phyloP scores from a whole-genome alignment of 1,139 yeast species.

The Suhomyces atakaporum region DNA sequence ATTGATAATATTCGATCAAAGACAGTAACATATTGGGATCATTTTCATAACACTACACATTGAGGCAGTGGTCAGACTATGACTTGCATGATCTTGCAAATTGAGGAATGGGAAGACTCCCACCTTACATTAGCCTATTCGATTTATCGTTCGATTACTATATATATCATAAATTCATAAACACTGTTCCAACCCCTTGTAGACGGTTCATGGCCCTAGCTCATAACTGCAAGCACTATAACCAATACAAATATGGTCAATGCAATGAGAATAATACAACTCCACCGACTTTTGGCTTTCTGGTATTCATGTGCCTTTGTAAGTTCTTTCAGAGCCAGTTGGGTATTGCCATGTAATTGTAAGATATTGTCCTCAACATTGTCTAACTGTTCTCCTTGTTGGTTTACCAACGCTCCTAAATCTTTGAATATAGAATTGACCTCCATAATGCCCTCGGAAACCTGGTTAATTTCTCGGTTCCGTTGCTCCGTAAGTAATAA shows the following conservation, averaged over 20 bases:
- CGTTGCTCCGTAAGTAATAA: conserved; percentile 68
- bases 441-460: conserved; percentile 77
- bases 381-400: conserved; percentile 84
- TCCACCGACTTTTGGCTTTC: conserved; percentile 68
- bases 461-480: conserved; percentile 68
- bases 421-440: conserved; percentile 85
- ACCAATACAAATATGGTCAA: conserved; percentile 40
- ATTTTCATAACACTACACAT: too few relatives aligned
- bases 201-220: too few relatives aligned
- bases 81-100: too few relatives aligned
- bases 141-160: too few relatives aligned
- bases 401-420: conserved; percentile 70
- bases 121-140: too few relatives aligned
- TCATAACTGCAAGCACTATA: conserved; percentile 40
- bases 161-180: too few relatives aligned
- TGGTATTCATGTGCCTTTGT: conserved; percentile 76
- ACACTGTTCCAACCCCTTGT: too few relatives aligned
- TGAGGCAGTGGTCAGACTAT: too few relatives aligned
- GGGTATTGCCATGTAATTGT: conserved; percentile 65
- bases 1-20: too few relatives aligned
- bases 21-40: too few relatives aligned
- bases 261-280: conserved; percentile 60
- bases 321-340: conserved; percentile 70
- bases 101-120: too few relatives aligned
- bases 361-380: conserved; percentile 78